phyloP scores from a whole-genome alignment of 192 early-diverging fungal genomes.

The Borealophlyctis nickersoniae region DNA sequence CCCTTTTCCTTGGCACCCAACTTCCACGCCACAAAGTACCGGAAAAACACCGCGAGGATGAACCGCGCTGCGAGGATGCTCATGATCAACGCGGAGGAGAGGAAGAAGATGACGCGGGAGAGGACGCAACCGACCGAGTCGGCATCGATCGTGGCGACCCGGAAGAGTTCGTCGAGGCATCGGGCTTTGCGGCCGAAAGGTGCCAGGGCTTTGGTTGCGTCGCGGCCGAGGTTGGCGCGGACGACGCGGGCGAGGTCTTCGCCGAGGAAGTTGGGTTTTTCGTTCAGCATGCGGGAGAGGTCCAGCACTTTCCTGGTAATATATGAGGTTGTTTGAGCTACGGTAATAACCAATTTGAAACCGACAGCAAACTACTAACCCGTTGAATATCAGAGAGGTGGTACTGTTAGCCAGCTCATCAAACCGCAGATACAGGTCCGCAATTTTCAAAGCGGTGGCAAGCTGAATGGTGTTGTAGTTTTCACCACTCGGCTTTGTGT shows the following conservation, averaged over 20 bases:
- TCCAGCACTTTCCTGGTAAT: constrained; percentile 70
- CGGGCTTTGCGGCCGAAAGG: constrained; percentile 36
- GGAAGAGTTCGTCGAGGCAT: constrained; percentile 76
- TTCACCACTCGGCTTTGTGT: too few relatives aligned
- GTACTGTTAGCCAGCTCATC: background rate
- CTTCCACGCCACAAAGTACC: constrained; percentile 37
- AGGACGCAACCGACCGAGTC: constrained; percentile 78
- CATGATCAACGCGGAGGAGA: constrained; percentile 60
- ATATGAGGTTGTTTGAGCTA: constrained; percentile 61
- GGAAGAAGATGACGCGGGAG: constrained; percentile 74
- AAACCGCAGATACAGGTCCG: background rate
- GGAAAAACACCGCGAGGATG: constrained; percentile 48
- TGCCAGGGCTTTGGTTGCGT: constrained; percentile 26
- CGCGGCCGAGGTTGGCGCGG: constrained; percentile 41
- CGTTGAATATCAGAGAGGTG: background rate
- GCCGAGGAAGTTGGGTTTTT: constrained; percentile 24
- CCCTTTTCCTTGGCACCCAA: constrained; percentile 28
- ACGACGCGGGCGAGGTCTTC: background rate
- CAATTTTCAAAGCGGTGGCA: too few relatives aligned
- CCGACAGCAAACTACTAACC: too few relatives aligned
- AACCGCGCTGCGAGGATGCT: constrained; percentile 42
- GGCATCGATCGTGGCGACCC: constrained; percentile 76
- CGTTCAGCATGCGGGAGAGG: constrained; percentile 40
- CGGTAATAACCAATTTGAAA: too few relatives aligned
- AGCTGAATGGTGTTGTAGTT: too few relatives aligned